Base-by-base conservation (phyloP, 1,139 yeast species). In the Zhuliangozyma parablackwelliae region DNA sequence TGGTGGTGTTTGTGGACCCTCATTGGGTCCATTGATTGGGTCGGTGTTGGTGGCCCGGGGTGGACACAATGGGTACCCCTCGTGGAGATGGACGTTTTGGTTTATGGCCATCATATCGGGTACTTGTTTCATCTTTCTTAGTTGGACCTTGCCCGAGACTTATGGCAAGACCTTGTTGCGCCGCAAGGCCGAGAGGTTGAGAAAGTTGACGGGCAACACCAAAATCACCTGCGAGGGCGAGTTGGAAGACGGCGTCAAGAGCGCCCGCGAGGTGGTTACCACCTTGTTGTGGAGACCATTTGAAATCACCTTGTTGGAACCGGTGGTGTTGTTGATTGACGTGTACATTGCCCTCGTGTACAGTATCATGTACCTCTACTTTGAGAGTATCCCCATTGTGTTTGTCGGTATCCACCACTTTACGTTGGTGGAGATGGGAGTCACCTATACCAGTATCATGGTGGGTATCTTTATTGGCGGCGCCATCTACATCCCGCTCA, bases 31-130 rank as follows among this genome's bases (percentile, higher is more conserved):
- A 2, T 51, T 63, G 25, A 46, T 63, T 33, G 68, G 67, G 3
- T 42, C 59, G 7, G 57, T 51, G 9, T 44, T 63, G 30, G 48
- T 51, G 9, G 53, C 50, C 10, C 49, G 48, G 33, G 46, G 50
- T 9, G 56, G 42, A 13, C 28, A 26, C 28, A 26, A 26, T 10
- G 43, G 43, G 10, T 32, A 35, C 28, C 38, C 36, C 30, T 33
- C 39, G 34, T 73, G 78, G 78, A 59, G 76, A 51, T 61, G 70
- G 63, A 58, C 68, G 5, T 69, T 68, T 42, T 72, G 78, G 78
- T 59, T 70, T 34, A 43, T 63, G 46, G 42, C 60, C 29, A 61
- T 73, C 35, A 40, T 67, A 13, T 51, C 69, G 34, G 74, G 63
- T 10, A 34, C 61, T 3, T 38, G 65, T 1, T 52, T 69, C 6